Percentiles rank a stretch among this genome's conserved stretches.
Evolutionary conservation across 306 rosid genomes (phyloP).

Genomic region (Vachellia collinsii): DNA sequence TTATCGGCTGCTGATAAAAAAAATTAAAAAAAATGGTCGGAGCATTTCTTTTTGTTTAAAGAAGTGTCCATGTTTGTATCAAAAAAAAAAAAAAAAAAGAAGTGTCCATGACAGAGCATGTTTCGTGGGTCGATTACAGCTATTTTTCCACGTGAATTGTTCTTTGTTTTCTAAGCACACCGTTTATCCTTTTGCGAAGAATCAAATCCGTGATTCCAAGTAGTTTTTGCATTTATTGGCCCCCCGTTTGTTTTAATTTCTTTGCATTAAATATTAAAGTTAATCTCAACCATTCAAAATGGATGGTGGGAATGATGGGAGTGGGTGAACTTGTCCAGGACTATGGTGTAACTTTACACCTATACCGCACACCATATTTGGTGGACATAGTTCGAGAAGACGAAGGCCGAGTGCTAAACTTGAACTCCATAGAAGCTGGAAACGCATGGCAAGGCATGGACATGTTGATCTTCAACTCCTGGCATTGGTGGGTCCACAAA

Average conservation of each 20-base stretch:
- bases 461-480: constrained; percentile 22
- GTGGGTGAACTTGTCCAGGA: constrained; percentile 58
- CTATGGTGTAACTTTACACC: constrained; percentile 65
- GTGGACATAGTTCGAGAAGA: constrained; percentile 72
- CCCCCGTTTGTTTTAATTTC: neutral
- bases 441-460: constrained; percentile 52
- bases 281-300: constrained; percentile 21
- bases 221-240: constrained; percentile 28
- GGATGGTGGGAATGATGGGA: constrained; percentile 25
- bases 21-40: neutral
- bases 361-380: constrained; percentile 84
- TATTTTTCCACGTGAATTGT: constrained; percentile 16
- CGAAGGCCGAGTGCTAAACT: constrained; percentile 71
- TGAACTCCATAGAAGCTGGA: constrained; percentile 76
- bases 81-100: neutral
- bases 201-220: constrained; percentile 11
- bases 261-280: neutral
- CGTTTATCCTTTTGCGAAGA: neutral
- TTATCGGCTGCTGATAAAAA: neutral
- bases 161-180: neutral
- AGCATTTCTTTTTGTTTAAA: neutral
- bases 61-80: constrained; percentile 33
- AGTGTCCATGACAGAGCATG: constrained; percentile 35
- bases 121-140: constrained; percentile 22
- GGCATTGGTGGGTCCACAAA: constrained; percentile 79